These are phyloP conservation scores for Chrysopogon serrulatus DNA, from an alignment of 176 grass and related monocot genomes.

Conservation along the genomic window DNA sequence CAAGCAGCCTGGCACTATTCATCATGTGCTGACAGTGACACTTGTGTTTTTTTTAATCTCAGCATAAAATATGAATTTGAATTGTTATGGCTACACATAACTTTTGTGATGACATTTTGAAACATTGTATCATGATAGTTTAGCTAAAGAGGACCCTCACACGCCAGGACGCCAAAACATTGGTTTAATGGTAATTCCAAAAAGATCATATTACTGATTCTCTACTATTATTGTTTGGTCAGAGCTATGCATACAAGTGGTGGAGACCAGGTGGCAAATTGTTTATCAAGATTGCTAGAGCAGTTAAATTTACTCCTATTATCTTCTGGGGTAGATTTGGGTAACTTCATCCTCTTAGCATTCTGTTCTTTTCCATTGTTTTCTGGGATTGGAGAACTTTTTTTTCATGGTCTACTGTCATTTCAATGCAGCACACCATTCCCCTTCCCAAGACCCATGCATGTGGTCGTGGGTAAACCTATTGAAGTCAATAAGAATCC, in stretches of 20 bases:
- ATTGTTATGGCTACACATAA: background rate
- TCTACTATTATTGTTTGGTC: background rate
- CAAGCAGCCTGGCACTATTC: background rate
- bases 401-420: background rate
- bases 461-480: slow-evolving; percentile 83
- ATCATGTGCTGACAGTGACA: background rate
- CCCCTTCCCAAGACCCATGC: slow-evolving; percentile 66
- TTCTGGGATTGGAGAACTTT: background rate
- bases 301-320: slow-evolving; percentile 86
- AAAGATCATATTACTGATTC: background rate
- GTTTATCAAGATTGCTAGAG: slow-evolving; percentile 75
- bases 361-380: background rate
- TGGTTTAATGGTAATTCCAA: background rate
- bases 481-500: slow-evolving; percentile 65
- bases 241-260: slow-evolving; percentile 61
- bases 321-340: slow-evolving; percentile 95
- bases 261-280: slow-evolving; percentile 81
- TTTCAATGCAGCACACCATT: slow-evolving; percentile 67
- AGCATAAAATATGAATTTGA: background rate
- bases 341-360: slow-evolving; percentile 25
- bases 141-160: background rate
- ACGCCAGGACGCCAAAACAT: background rate
- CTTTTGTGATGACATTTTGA: background rate
- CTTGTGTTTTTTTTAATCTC: background rate
- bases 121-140: background rate